Evolutionary conservation across 179 eudicot genomes (phyloP).

Genomic region (Actinidia arguta): DNA sequence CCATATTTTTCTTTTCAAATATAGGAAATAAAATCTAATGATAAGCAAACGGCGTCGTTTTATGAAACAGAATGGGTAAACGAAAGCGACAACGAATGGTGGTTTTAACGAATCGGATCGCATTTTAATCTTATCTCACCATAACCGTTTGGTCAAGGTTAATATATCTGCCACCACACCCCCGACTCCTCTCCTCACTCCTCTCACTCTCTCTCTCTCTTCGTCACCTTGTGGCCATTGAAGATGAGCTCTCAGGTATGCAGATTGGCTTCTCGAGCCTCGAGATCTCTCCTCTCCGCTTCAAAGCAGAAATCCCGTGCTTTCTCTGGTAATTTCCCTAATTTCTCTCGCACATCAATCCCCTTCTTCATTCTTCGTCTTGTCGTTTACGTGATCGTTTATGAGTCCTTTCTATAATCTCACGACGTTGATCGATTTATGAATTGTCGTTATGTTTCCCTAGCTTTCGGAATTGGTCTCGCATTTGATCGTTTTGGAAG

Average conservation of each 20-base stretch:
- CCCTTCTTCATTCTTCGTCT: neutral
- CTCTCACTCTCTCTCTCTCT: conserved; percentile 8
- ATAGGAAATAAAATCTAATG: no score
- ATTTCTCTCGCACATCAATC: conserved; percentile 5
- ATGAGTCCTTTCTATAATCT: neutral
- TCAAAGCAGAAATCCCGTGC: conserved; percentile 49
- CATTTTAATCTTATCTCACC: neutral
- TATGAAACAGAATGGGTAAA: no score
- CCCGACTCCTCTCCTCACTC: neutral
- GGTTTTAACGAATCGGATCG: neutral
- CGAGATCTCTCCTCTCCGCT: conserved; percentile 67
- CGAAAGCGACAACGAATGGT: no score
- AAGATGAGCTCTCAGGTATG: conserved; percentile 72
- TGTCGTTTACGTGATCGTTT: neutral
- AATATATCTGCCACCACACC: neutral
- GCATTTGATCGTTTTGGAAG: neutral
- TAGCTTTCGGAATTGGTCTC: neutral
- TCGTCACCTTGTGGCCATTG: neutral
- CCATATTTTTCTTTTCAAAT: no score
- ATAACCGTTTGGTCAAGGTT: neutral
- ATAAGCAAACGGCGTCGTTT: no score
- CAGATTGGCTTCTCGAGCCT: conserved; percentile 72
- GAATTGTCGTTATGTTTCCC: neutral
- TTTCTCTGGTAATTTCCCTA: conserved; percentile 44
- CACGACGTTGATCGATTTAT: neutral